These are phyloP conservation scores for Austroboletus olivaceoglutinosus DNA, from an alignment of 1,284 basidiomycete genomes.

Conservation along the genomic window DNA sequence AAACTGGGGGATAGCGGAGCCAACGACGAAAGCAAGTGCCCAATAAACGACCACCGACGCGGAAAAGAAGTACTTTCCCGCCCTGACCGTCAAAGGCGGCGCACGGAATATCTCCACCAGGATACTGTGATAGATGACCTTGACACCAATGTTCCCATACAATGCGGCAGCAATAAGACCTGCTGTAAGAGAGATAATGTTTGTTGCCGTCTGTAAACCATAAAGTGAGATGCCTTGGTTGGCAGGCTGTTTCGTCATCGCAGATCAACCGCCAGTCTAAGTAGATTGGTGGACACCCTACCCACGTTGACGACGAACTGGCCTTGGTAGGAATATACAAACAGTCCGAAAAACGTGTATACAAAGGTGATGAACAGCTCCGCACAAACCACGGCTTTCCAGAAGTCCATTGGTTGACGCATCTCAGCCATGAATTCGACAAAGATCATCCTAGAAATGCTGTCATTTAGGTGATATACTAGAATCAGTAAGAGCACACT, in stretches of 20 bases:
- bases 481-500: constrained; percentile 5
- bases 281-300: too few species aligned
- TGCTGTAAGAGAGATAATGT: constrained; percentile 48
- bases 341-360: constrained; percentile 59
- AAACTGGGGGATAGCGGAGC: constrained; percentile 60
- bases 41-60: constrained; percentile 46
- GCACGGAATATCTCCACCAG: constrained; percentile 54
- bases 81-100: constrained; percentile 46
- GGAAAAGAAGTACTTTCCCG: constrained; percentile 48
- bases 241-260: constrained; percentile 41
- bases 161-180: constrained; percentile 58
- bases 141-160: constrained; percentile 65
- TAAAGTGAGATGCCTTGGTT: constrained; percentile 58
- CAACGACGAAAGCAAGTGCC: constrained; percentile 58
- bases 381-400: constrained; percentile 61
- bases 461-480: background rate
- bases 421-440: constrained; percentile 69
- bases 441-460: constrained; percentile 38
- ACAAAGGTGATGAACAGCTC: constrained; percentile 55
- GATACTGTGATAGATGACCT: constrained; percentile 47
- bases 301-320: constrained; percentile 41
- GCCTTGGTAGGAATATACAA: constrained; percentile 57
- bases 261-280: background rate
- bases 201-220: constrained; percentile 43
- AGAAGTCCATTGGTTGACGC: constrained; percentile 72